Evolutionary conservation across 1,284 basidiomycete genomes (phyloP), one percentile per base, ranked within the genome.

Genomic region (Ganoderma boninense): DNA sequence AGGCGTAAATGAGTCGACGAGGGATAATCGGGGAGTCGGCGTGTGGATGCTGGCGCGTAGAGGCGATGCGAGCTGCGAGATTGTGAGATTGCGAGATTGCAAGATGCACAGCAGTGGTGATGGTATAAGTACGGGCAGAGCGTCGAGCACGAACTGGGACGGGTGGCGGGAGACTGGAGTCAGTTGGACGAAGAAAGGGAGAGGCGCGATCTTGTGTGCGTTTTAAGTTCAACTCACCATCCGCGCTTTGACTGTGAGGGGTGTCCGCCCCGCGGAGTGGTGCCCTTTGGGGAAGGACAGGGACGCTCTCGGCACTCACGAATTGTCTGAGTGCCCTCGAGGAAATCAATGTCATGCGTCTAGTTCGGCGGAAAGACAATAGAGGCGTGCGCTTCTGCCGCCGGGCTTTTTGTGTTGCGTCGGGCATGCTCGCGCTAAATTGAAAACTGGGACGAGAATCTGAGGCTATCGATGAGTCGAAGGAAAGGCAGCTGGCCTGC

Each of bases 161-260:
- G 35, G n/a, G 20, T 18, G 56, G 59, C 59, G 43, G 43, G 43
- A 43, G 43, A 13, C 29, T 49, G 46, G 60, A 62, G 60, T 42
- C 40, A 44, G n/a, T 42, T 62, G 60, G 40, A 44, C 60, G 40
- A 62, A 62, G 60, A 62, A 62, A 62, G 60, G 35, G 60, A 62
- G 60, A 29, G 60, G 38, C 60, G 57, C 57, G 57, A 40, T 60
- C 35, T 29, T 20, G 20, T 60, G 35, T 35, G n/a, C 57, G 38
- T 60, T 60, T 60, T 60, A 60, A 60, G 57, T 32, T 60, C 32
- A n/a, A 4, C 35, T 26, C 35, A n/a, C 35, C 57, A 29, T 26
- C 11, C 32, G 56, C 16, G 35, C 40, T 60, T 60, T 35, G 57
- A 60, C 57, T 60, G 18, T 35, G 57, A 60, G 29, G 40, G 35